Percentiles rank a stretch among this genome's conserved stretches.
These are phyloP conservation scores for Trichoderma brevicompactum DNA, from an alignment of 2,329 filamentous ascomycete genomes.

Conservation along the genomic window DNA sequence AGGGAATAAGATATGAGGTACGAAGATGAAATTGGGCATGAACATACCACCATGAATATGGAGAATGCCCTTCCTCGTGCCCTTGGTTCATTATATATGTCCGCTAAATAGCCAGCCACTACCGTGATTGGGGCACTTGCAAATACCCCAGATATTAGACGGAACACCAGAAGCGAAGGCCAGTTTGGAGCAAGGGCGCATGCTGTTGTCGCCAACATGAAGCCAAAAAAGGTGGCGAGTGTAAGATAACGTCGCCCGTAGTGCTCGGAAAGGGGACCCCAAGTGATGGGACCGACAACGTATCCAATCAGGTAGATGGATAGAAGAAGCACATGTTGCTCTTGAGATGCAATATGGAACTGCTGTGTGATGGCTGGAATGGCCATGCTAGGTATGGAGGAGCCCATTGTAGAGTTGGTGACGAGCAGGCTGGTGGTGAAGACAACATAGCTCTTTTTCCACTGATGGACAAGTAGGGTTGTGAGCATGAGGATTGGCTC, in stretches of 20 bases:
- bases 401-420: slow-evolving; percentile 70
- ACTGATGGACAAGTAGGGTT: slow-evolving; percentile 39
- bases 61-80: slow-evolving; percentile 64
- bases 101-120: slow-evolving; percentile 66
- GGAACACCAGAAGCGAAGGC: slow-evolving; percentile 58
- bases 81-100: slow-evolving; percentile 60
- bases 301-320: slow-evolving; percentile 68
- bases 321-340: slow-evolving; percentile 60
- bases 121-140: slow-evolving; percentile 65
- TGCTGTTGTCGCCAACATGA: slow-evolving; percentile 58
- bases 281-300: slow-evolving; percentile 63
- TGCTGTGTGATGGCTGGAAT: slow-evolving; percentile 60
- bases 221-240: slow-evolving; percentile 52
- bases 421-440: slow-evolving; percentile 62
- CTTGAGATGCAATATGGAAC: slow-evolving; percentile 57
- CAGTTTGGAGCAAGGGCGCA: slow-evolving; percentile 60
- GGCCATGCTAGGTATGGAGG: slow-evolving; percentile 66
- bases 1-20: neutral
- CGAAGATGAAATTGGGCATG: too few relatives aligned
- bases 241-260: slow-evolving; percentile 59
- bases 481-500: neutral
- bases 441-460: slow-evolving; percentile 59
- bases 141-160: slow-evolving; percentile 57
- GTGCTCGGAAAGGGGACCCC: slow-evolving; percentile 69
- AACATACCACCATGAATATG: slow-evolving; percentile 62